These are phyloP conservation scores for Phytophthora nicotianae DNA, from an alignment of 352 stramenopile species.

Conservation along the genomic window DNA sequence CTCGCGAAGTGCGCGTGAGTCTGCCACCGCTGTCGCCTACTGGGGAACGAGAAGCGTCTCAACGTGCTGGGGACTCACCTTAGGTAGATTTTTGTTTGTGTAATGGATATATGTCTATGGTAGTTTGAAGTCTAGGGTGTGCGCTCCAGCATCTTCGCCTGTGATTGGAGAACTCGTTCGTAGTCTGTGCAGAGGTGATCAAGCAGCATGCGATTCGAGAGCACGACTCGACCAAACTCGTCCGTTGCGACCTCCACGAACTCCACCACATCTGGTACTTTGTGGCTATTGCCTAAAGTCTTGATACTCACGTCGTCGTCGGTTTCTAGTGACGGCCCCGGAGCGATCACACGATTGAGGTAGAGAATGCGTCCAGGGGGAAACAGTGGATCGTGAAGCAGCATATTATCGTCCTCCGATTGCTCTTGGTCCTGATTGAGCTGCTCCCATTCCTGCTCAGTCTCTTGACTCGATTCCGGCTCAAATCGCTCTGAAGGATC, in stretches of 20 bases:
- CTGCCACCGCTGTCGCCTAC: slow-evolving; percentile 77
- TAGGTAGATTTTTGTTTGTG: slow-evolving; percentile 15
- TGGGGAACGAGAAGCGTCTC: slow-evolving; percentile 42
- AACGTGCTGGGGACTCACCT: slow-evolving; percentile 49
- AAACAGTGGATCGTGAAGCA: slow-evolving; percentile 67
- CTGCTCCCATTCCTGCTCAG: slow-evolving; percentile 20
- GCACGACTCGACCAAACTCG: slow-evolving; percentile 73
- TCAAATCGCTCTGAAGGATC: slow-evolving; percentile 25
- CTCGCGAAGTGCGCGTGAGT: slow-evolving; percentile 81
- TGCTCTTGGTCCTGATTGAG: slow-evolving; percentile 28
- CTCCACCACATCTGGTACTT: slow-evolving; percentile 43
- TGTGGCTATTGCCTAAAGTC: slow-evolving; percentile 5
- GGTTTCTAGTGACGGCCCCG: slow-evolving; percentile 14
- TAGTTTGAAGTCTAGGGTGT: not conserved
- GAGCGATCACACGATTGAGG: slow-evolving; percentile 46
- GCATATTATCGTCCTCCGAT: slow-evolving; percentile 35
- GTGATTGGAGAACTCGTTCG: slow-evolving; percentile 58
- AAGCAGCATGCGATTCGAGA: slow-evolving; percentile 85
- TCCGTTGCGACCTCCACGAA: slow-evolving; percentile 69
- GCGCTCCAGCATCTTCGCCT: slow-evolving; percentile 17
- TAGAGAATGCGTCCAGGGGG: slow-evolving; percentile 77
- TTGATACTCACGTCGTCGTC: slow-evolving; percentile 2
- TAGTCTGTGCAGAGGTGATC: slow-evolving; percentile 89
- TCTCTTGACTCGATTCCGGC: slow-evolving; percentile 19
- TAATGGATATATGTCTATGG: slow-evolving; percentile 3